Conservation (phyloP, 2,329 filamentous ascomycete species). For the Hyphodiscus sp. region DNA sequence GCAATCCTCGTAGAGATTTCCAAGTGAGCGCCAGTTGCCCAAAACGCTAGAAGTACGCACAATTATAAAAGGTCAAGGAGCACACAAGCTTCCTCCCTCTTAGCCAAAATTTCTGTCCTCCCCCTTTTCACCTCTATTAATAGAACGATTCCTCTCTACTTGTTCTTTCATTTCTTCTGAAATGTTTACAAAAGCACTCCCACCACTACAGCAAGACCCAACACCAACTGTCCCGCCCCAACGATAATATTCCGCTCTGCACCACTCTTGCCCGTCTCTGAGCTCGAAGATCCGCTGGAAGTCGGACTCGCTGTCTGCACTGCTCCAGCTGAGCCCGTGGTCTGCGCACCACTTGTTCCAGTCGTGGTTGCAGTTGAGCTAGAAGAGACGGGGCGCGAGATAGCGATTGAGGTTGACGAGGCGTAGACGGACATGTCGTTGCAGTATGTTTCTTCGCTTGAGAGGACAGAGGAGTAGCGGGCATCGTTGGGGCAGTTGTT, state of each 20-base stretch:
- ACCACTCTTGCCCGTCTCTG: conserved; percentile 10
- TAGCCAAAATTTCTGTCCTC: not conserved
- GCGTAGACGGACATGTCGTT: conserved; percentile 19
- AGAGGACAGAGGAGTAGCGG: conserved; percentile 15
- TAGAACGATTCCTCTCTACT: not conserved
- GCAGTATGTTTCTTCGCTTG: conserved; percentile 22
- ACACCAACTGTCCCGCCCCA: conserved; percentile 13
- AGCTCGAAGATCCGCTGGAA: not conserved
- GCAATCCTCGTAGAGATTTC: not conserved
- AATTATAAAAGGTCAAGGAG: not conserved
- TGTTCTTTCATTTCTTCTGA: not conserved
- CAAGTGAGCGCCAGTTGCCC: not conserved
- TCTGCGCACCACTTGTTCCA: not conserved
- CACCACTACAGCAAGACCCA: conserved; percentile 17
- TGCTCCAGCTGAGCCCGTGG: conserved; percentile 1
- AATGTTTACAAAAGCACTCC: conserved; percentile 18
- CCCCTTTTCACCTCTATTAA: too few relatives aligned
- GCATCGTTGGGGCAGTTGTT: conserved; percentile 53
- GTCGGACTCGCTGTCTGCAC: conserved; percentile 5
- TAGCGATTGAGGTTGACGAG: conserved; percentile 10
- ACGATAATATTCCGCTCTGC: conserved; percentile 12
- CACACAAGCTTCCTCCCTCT: not conserved
- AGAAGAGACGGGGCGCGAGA: conserved; percentile 15
- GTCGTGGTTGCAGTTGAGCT: conserved; percentile 1
- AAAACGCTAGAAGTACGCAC: not conserved